A percentile compares a stretch with the other conserved stretches of the same genome.
These are phyloP conservation scores for Botrytis porri DNA, from an alignment of 2,329 filamentous ascomycete genomes.

Conservation along the genomic window DNA sequence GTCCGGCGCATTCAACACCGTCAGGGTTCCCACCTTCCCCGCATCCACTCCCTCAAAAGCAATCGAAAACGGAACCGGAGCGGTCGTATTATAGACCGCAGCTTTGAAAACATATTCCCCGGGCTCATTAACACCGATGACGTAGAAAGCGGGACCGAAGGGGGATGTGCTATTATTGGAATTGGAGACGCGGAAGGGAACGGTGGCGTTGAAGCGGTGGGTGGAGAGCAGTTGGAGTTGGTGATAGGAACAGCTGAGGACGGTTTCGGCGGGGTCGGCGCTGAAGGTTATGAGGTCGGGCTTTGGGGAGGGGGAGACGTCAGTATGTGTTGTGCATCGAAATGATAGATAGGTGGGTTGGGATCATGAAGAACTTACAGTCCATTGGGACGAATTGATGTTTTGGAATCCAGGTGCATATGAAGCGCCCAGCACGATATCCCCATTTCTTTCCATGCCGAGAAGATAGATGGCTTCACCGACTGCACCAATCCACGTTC, in stretches of 20 bases:
- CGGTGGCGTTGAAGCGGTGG: constrained; percentile 13
- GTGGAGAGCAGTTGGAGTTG: constrained; percentile 18
- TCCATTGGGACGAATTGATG: constrained; percentile 33
- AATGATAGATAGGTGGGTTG: constrained; percentile 7
- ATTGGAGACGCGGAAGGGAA: constrained; percentile 15
- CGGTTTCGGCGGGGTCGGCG: constrained; percentile 46
- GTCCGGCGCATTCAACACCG: constrained; percentile 16
- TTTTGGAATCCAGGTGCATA: constrained; percentile 37
- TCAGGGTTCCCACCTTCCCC: not conserved
- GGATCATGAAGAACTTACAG: constrained; percentile 25
- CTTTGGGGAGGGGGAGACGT: constrained; percentile 12
- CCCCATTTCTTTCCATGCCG: constrained; percentile 32
- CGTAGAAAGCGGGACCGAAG: constrained; percentile 19
- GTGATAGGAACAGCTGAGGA: constrained; percentile 43
- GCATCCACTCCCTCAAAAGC: constrained; percentile 16
- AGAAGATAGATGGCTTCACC: constrained; percentile 32
- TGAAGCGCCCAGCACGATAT: constrained; percentile 29
- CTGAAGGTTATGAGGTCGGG: constrained; percentile 36
- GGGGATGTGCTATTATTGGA: not conserved
- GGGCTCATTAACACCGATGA: constrained; percentile 11
- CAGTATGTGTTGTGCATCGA: not conserved
- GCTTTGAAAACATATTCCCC: constrained; percentile 20
- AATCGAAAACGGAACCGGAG: constrained; percentile 12
- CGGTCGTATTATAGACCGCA: constrained; percentile 18
- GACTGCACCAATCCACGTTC: constrained; percentile 33